Base-by-base conservation (phyloP, 495 filamentous ascomycete species). In the Penicillium desertorum region DNA sequence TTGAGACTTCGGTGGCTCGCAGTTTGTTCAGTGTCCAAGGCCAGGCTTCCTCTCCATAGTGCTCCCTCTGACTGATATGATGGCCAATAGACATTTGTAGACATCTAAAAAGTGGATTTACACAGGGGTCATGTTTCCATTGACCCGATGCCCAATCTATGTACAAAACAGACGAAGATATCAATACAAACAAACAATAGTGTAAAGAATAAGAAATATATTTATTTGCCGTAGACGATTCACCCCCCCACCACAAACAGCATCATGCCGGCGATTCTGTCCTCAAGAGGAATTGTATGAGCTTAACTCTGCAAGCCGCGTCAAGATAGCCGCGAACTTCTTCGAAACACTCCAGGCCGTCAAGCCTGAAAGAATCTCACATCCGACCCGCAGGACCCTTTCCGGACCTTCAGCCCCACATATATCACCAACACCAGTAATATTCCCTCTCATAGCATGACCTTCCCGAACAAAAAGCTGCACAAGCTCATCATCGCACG, bases 401-500 rank as follows among this genome's bases (percentile, higher is more conserved):
- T 69, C 67, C 2, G 79, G 79, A 1, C 78, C 80, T 11, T 75
- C 68, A 11, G 62, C 59, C 12, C 64, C 63, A 59, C 74, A 81
- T 16, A 82, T 70, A 63, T 83, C 75, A 17, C 79, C 79, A 20
- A 81, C 78, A 12, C 79, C 79, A 37, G 71, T 75, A 3, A 83
- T 56, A 55, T 75, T 73, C 0, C 71, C 78, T 30, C 63, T 67
- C 78, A 83, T 82, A 6, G 46, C 60, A n/a, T 71, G 69, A 10
- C 80, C 80, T 30, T 71, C 66, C 8, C 77, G 67, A 9, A 83
- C 77, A 64, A 81, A 83, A 8, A 77, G 62, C 51, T 82, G 80
- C 11, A 81, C 78, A 5, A 82, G 65, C 54, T 83, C 79, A 62
- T 83, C 81, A 60, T 83, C 78, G 46, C 75, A 78, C 1, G 81